Evolutionary conservation across 2,329 filamentous ascomycete genomes (phyloP).

Genomic region (Fusarium chlamydosporum): DNA sequence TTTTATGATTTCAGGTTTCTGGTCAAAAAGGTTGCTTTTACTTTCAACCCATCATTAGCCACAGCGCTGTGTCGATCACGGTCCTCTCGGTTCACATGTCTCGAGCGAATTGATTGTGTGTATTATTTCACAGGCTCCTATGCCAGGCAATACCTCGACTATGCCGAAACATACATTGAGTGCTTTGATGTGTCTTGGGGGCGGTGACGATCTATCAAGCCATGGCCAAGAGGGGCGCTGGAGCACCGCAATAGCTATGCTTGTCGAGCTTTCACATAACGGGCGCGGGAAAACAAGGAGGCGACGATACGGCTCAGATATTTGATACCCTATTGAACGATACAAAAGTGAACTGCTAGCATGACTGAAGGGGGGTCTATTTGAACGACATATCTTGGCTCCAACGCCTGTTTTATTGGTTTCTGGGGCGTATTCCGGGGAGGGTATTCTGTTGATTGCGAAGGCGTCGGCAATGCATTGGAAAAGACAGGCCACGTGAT

Average conservation of each 20-base stretch:
- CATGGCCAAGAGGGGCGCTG: conserved; percentile 18
- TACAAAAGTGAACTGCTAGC: conserved; percentile 24
- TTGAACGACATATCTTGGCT: background rate
- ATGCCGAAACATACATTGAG: conserved; percentile 28
- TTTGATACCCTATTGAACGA: conserved; percentile 35
- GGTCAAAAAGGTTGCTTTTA: conserved; percentile 26
- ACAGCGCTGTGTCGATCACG: conserved; percentile 41
- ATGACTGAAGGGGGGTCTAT: conserved; percentile 17
- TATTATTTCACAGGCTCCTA: conserved; percentile 30
- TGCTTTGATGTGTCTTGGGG: conserved; percentile 13
- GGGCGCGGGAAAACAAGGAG: conserved; percentile 6
- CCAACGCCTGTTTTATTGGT: conserved; percentile 36
- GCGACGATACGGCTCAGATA: conserved; percentile 32
- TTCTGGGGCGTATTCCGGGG: conserved; percentile 36
- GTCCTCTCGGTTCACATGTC: conserved; percentile 29
- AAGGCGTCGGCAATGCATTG: conserved; percentile 37
- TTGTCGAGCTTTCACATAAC: conserved; percentile 7
- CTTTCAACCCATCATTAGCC: conserved; percentile 27
- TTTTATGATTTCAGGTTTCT: conserved; percentile 42
- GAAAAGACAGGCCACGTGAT: conserved; percentile 37
- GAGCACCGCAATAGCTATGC: conserved; percentile 16
- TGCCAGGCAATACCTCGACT: conserved; percentile 17
- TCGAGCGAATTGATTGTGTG: conserved; percentile 39
- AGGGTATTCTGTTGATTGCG: conserved; percentile 31
- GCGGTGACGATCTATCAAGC: conserved; percentile 21